Evolutionary conservation across 106 monocot species (phyloP), one percentile per base, ranked within the genome.

Genomic region (Dactylorhiza incarnata): DNA sequence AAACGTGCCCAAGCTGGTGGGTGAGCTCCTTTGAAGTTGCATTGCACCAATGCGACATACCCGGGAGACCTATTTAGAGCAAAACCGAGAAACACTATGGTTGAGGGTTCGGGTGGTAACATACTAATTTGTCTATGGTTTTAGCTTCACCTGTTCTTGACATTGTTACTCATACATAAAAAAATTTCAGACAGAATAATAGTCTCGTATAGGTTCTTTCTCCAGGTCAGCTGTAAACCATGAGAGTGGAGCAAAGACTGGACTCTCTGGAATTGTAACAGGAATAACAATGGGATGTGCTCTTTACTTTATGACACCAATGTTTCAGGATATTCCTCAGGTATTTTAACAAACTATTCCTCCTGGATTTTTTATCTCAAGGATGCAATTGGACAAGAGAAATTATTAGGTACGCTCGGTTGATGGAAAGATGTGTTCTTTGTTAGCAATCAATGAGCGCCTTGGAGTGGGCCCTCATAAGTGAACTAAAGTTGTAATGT

Each of bases 221-320:
- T 94, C 99, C 43, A 92, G 99, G 73, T 94, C 99, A 81, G 99
- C 99, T 73, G 99, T 99, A 48, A 99, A 94, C 85, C 79, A 99
- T 83, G 99, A 94, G 71, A 99, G 99, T 78, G 99, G 91, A 14
- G 99, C 99, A 68, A 83, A 77, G 81, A 90, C 99, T 49, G 99
- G 99, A 72, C 75, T 99, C 53, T 91, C 99, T 78, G 99, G 99
- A 81, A 86, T 94, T 22, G 82, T 49, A 72, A 94, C 87, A 83
- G 99, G 99, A 77, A 61, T 94, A 62, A 92, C 91, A 73, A 99
- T 99, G 89, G 74, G 76, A 68, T 90, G 88, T 83, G 88, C 99
- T 78, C 99, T 99, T 80, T 69, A 87, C 45, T 99, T 99, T 82
- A 68, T 99, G 78, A 99, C 99, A 23, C 99, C 94, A 77, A 72